phyloP scores from a whole-genome alignment of 2,329 filamentous ascomycete genomes.

The Plenodomus biglobosus region DNA sequence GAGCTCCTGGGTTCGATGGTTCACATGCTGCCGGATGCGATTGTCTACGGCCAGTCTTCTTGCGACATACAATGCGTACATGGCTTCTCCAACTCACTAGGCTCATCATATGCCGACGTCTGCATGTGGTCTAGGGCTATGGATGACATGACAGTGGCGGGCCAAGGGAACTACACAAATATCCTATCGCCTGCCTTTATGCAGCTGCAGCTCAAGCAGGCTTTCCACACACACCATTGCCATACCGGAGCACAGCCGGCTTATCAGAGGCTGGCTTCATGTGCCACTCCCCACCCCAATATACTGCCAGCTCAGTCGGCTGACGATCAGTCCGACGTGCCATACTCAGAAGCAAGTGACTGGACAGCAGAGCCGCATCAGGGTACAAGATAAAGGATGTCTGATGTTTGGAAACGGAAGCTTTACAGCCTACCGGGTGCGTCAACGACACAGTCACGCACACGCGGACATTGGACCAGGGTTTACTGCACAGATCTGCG shows the following conservation, averaged over 20 bases:
- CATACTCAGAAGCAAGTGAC: conserved; percentile 1
- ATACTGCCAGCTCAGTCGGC: conserved; percentile 24
- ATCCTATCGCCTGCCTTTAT: conserved; percentile 21
- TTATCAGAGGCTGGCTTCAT: conserved; percentile 36
- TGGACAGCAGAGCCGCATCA: conserved; percentile 38
- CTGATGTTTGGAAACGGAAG: conserved; percentile 7
- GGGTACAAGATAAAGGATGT: conserved; percentile 30
- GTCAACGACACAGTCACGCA: conserved; percentile 11
- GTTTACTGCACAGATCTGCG: background rate
- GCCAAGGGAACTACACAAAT: conserved; percentile 27
- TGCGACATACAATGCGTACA: background rate
- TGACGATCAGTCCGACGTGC: conserved; percentile 25
- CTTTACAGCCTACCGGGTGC: conserved; percentile 10
- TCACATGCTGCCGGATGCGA: background rate
- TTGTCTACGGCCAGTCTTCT: background rate
- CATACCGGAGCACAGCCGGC: conserved; percentile 20
- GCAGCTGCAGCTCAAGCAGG: conserved; percentile 31
- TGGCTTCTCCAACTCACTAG: background rate
- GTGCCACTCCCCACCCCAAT: conserved; percentile 13
- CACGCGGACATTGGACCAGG: conserved; percentile 1
- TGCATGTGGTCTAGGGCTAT: conserved; percentile 13
- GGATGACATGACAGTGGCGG: conserved; percentile 24
- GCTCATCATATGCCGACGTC: conserved; percentile 7
- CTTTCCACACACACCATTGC: conserved; percentile 26
- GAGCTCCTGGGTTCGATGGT: background rate